Base-by-base conservation (phyloP, 129 eudicot genomes). In the Escallonia herrerae region DNA sequence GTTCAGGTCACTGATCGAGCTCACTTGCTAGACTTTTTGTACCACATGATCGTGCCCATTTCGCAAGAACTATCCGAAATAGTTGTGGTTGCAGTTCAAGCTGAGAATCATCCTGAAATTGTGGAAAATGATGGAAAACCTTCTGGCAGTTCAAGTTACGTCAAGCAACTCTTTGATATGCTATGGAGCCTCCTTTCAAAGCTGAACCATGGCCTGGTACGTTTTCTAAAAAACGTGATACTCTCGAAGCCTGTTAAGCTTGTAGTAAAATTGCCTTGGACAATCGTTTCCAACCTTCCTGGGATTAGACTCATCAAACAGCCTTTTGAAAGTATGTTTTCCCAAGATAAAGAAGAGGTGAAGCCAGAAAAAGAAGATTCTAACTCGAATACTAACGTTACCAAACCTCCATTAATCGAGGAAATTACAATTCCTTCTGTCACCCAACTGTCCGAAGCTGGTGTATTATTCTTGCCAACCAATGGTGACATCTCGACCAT, bases 401-500 rank as follows among this genome's bases (percentile, higher is more conserved):
- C 56, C 11, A 72, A 75, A 37, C 65, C 80, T 10, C 91, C 87
- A 8, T 41, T 70, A 0, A 47, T 85, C 0, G 94, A 89, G 49
- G 87, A 89, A 69, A 85, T 89, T 9, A 66, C 72, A 3, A 89
- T 89, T 72, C 94, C 96, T n/a, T 89, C 93, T 0, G 90, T 89
- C 33, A 78, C 78, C 13, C 80, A 85, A 5, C 71, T 89, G 58
- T 71, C 68, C 2, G 56, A 62, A 13, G 82, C 94, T 3, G 86
- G 89, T 13, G 64, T 85, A 40, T 10, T 12, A 2, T 89, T 80
- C 73, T 1, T 57, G 14, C 82, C 91, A 2, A 68, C 68, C 3
- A 54, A 82, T 4, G 82, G 76, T 15, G 84, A 84, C 38, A 75
- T 89, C 13, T 54, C 40, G 8, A 68, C 62, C 56, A 80, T 89